Conservation (phyloP, 371 early-diverging fungal species). For the Mucor ambiguus region DNA sequence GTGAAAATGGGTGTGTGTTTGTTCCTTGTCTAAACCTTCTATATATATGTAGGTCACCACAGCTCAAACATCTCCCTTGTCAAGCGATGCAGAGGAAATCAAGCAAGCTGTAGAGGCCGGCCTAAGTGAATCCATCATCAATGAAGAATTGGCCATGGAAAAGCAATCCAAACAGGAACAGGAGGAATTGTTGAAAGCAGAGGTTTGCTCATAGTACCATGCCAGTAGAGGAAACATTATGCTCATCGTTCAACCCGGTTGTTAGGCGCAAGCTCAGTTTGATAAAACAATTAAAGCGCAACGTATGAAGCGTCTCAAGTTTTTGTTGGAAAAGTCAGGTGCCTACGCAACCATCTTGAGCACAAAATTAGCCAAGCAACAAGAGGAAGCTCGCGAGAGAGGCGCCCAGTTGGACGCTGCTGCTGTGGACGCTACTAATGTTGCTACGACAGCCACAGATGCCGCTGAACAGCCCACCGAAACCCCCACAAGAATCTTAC, state of each 20-base stretch:
- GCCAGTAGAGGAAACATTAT: background rate
- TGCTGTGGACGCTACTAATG: slow-evolving; percentile 19
- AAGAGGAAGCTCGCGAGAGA: slow-evolving; percentile 67
- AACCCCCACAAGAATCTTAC: background rate
- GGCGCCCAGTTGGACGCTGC: slow-evolving; percentile 40
- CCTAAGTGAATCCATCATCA: slow-evolving; percentile 40
- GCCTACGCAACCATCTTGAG: slow-evolving; percentile 83
- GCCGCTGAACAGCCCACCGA: background rate
- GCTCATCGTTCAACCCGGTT: background rate
- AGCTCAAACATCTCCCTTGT: slow-evolving; percentile 17
- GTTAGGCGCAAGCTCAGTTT: slow-evolving; percentile 61
- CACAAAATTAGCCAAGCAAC: slow-evolving; percentile 75
- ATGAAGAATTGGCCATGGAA: slow-evolving; percentile 56
- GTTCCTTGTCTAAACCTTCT: background rate
- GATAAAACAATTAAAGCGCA: slow-evolving; percentile 64
- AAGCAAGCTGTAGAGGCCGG: slow-evolving; percentile 29
- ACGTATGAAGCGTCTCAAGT: slow-evolving; percentile 76
- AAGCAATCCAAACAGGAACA: slow-evolving; percentile 46
- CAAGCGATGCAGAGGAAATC: slow-evolving; percentile 27
- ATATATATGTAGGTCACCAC: slow-evolving; percentile 3
- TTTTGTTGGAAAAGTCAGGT: slow-evolving; percentile 81
- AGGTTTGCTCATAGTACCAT: slow-evolving; percentile 26
- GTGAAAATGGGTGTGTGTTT: background rate
- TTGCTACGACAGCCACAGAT: background rate
- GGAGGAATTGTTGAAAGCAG: slow-evolving; percentile 50